These are phyloP conservation scores for Dothistroma septosporum DNA, from an alignment of 2,329 filamentous ascomycete genomes.

Conservation along the genomic window DNA sequence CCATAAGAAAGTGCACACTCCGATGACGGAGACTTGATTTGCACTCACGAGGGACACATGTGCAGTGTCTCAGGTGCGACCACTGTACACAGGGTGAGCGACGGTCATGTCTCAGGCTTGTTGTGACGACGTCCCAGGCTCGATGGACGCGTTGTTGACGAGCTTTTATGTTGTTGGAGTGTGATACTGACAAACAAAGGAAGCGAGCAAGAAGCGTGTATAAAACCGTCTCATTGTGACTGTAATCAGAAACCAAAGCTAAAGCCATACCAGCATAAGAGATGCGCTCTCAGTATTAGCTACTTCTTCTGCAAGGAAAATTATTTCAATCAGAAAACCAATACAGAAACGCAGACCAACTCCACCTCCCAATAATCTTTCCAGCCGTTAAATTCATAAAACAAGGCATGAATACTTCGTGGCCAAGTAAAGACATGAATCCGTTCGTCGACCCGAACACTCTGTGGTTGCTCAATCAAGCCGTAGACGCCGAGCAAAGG, in stretches of 20 bases:
- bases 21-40: too few species aligned
- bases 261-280: neutral
- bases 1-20: too few species aligned
- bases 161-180: too few species aligned
- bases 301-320: neutral
- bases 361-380: neutral
- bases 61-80: too few species aligned
- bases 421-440: slow-evolving; percentile 5
- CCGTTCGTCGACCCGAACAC: neutral
- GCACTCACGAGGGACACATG: too few species aligned
- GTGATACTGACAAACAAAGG: neutral
- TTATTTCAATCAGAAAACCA: neutral
- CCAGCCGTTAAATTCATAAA: neutral
- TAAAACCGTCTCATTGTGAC: neutral
- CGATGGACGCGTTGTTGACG: too few species aligned
- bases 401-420: slow-evolving; percentile 4
- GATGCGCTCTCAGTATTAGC: neutral
- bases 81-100: neutral
- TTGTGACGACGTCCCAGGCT: neutral
- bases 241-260: neutral
- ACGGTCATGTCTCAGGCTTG: neutral
- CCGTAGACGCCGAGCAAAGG: neutral
- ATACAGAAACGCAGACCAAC: neutral
- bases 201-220: neutral
- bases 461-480: neutral